phyloP scores from a whole-genome alignment of 1,284 basidiomycete genomes.

The Limonomyces culmigenus region DNA sequence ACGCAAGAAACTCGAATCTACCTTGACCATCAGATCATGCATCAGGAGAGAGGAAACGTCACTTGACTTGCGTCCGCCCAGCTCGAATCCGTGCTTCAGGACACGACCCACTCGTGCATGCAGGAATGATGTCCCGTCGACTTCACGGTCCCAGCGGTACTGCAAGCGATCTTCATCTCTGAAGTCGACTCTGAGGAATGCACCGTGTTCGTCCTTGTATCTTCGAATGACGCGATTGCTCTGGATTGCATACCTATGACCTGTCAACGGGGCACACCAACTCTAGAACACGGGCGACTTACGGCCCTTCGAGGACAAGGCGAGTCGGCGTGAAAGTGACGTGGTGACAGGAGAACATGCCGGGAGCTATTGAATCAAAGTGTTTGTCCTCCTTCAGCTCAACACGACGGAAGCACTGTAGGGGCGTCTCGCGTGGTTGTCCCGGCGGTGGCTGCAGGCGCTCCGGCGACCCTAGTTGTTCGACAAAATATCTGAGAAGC shows the following conservation, averaged over 20 bases:
- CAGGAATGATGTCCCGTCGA: constrained; percentile 22
- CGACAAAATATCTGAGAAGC: constrained; percentile 33
- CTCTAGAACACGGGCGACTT: no score
- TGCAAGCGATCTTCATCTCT: constrained; percentile 58
- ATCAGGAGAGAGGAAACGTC: not conserved
- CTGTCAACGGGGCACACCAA: no score
- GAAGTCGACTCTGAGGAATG: constrained; percentile 65
- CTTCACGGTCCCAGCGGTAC: constrained; percentile 47
- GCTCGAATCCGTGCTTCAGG: constrained; percentile 45
- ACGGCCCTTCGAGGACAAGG: constrained; percentile 57
- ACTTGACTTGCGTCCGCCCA: constrained; percentile 42
- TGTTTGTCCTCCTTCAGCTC: not conserved
- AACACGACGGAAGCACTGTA: constrained; percentile 30
- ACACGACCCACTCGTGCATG: constrained; percentile 41
- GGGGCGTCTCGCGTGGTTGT: constrained; percentile 26
- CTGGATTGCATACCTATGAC: constrained; percentile 42
- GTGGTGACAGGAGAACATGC: constrained; percentile 37
- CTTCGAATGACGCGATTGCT: constrained; percentile 48
- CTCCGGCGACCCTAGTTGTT: constrained; percentile 19
- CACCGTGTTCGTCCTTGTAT: constrained; percentile 36
- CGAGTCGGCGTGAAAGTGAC: constrained; percentile 58
- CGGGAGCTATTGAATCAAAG: constrained; percentile 10
- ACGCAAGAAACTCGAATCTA: constrained; percentile 58
- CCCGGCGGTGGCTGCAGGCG: no score
- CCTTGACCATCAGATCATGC: not conserved